Base-by-base conservation (phyloP, 2,329 filamentous ascomycete genomes). In the Pestalotiopsis sp. region DNA sequence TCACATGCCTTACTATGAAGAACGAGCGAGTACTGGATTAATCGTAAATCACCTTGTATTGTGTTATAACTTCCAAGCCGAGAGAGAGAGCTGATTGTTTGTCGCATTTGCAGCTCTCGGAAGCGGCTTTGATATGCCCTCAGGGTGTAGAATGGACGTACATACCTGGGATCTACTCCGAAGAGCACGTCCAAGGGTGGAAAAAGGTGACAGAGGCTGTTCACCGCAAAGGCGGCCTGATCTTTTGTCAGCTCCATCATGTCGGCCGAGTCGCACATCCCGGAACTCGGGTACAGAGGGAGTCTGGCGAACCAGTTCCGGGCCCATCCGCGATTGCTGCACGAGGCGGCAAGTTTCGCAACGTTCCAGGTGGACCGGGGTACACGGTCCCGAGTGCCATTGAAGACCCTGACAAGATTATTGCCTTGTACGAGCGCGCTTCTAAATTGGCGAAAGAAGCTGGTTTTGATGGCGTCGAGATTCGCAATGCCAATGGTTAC, bases 381-480 rank as follows among this genome's bases (percentile, higher is more conserved):
- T 59, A 85, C 0, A 91, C 94, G 36, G 94, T 59, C 23, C 17
- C 23, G 14, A 59, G 12, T 17, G 17, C 17, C 56, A 25, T 59
- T 59, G 56, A 59, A 4, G 17, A 59, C 11, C 56, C 95, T 65
- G 81, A 89, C 61, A 78, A 84, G 1, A 83, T 90, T 70, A 90
- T 91, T 71, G 76, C 78, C 0, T 87, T 87, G 0, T 94, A 86
- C 77, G 86, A 83, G 0, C 82, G 80, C 0, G 85, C 86, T 0
- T 80, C 85, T 0, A 82, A 84, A 71, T 83, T 88, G 11, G 86
- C 91, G 0, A 77, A 93, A 0, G 81, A 83, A 64, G 89, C 88
- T 0, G 92, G 92, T 0, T 91, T 91, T 38, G 92, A 95, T 73
- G 90, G 89, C 0, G 87, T 95, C 61, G 92, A 95, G 71, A 76